Evolutionary conservation across 176 grass and related monocot species (phyloP), one percentile per base, ranked within the genome.

Genomic region (Zizania latifolia): DNA sequence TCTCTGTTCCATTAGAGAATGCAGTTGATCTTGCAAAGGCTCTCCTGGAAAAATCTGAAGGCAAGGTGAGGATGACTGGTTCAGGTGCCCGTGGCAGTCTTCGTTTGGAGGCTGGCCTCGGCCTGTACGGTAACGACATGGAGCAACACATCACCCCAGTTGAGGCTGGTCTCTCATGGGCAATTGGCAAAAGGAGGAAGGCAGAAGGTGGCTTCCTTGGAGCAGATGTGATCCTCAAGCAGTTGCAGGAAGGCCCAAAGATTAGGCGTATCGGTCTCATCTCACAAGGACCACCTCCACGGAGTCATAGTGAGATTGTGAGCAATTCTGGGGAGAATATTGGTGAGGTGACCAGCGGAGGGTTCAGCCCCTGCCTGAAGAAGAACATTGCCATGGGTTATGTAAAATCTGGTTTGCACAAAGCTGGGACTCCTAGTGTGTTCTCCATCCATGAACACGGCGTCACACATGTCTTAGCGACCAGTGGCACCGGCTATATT

Each of bases 381-480:
- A 95, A 92, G 80, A 99, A 99, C 78, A 95, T 99, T 5, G 96
- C 96, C 62, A 99, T 99, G 92, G 96, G 96, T 1, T 99, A 99
- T 19, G 96, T 95, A 9, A 99, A 90, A 40, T 92, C 89, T 2
- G 96, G 96, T 22, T 46, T 92, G 71, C 96, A 99, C 82, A 99
- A 99, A 62, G 81, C 96, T 54, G 96, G 96, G 58, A 99, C 96
- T n/a, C n/a, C n/a, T n/a, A n/a, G n/a, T n/a, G n/a, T n/a, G 89
- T 96, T 96, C 80, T 92, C 89, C 35, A 62, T 87, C 36, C 89
- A 80, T n/a, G 84, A 96, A 71, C 84, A 51, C 26, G 89, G 93
- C 10, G 86, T 92, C 11, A 92, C 86, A 0, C 93, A 96, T 76
- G 93, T 96, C 28, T 60, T 96, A 1, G 93, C 92, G 55, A 96